Conservation (phyloP, 1,284 basidiomycete genomes). For the Cutaneotrichosporon daszewskae region DNA sequence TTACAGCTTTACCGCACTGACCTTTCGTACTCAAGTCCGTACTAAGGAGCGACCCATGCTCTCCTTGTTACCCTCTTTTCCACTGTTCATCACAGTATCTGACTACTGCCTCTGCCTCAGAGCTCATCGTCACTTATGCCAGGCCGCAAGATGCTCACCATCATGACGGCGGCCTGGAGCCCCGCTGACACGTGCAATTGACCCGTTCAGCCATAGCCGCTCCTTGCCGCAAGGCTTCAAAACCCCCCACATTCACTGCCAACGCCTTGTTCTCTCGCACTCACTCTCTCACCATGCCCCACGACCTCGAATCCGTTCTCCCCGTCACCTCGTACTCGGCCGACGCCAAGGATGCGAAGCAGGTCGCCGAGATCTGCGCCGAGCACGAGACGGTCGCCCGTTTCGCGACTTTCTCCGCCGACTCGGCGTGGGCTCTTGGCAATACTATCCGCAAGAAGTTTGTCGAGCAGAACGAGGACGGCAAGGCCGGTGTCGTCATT, state of each 20-base stretch:
- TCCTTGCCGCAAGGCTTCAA: no score
- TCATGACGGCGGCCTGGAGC: no score
- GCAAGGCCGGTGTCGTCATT: conserved; percentile 33
- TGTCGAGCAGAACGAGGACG: conserved; percentile 13
- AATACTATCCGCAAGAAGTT: conserved; percentile 26
- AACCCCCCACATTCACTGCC: not conserved
- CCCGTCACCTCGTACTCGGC: not conserved
- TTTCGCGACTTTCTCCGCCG: conserved; percentile 23
- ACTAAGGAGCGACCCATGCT: no score
- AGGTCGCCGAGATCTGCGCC: conserved; percentile 6
- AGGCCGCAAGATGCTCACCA: no score
- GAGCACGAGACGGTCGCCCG: conserved; percentile 18
- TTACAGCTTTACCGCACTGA: no score
- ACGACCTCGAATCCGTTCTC: not conserved
- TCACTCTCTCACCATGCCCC: conserved; percentile 1
- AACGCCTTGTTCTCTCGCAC: not conserved
- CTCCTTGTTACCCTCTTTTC: no score
- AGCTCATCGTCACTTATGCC: no score
- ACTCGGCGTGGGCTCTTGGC: conserved; percentile 32
- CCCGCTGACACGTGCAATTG: no score
- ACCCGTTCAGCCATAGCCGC: no score
- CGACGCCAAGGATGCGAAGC: not conserved
- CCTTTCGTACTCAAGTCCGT: no score
- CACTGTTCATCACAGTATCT: no score
- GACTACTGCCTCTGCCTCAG: no score